Conservation (phyloP, 306 rosid species). For the Vachellia collinsii region DNA sequence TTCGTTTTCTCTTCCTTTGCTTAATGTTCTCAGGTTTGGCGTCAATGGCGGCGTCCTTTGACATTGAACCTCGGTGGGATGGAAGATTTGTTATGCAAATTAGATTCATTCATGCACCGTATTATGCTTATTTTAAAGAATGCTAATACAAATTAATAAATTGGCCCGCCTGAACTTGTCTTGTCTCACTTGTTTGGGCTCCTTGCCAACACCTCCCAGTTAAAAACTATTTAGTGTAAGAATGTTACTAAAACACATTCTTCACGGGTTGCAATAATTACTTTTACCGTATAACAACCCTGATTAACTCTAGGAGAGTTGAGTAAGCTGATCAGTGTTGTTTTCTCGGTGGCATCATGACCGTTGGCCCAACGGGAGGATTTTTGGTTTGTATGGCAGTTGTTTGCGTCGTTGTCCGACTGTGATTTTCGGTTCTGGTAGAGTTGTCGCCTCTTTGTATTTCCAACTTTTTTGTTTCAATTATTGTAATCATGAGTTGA, state of each 20-base stretch:
- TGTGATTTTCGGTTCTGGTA: background rate
- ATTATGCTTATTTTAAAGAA: conserved; percentile 24
- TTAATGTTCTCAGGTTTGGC: conserved; percentile 30
- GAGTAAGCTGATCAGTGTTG: conserved; percentile 29
- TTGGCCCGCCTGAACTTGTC: conserved; percentile 48
- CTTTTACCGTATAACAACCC: conserved; percentile 9
- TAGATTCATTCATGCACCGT: conserved; percentile 56
- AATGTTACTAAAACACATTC: conserved; percentile 28
- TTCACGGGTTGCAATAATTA: conserved; percentile 26
- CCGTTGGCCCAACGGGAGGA: background rate
- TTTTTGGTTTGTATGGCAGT: background rate
- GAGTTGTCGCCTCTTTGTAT: background rate
- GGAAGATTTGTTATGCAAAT: conserved; percentile 48
- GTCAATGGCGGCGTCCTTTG: conserved; percentile 27
- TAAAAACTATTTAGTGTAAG: conserved; percentile 11
- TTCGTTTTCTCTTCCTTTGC: conserved; percentile 3
- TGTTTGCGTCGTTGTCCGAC: background rate
- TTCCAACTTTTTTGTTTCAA: conserved; percentile 13
- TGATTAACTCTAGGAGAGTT: conserved; percentile 25
- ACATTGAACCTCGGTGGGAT: conserved; percentile 41
- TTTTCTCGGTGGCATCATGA: conserved; percentile 35
- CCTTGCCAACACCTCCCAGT: conserved; percentile 37
- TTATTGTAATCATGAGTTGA: conserved; percentile 9
- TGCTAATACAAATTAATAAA: background rate
- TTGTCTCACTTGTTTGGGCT: conserved; percentile 29